A percentile compares a stretch with the other conserved stretches of the same genome.
phyloP scores from a whole-genome alignment of 2,329 filamentous ascomycete genomes.

The Sclerotinia glacialis region DNA sequence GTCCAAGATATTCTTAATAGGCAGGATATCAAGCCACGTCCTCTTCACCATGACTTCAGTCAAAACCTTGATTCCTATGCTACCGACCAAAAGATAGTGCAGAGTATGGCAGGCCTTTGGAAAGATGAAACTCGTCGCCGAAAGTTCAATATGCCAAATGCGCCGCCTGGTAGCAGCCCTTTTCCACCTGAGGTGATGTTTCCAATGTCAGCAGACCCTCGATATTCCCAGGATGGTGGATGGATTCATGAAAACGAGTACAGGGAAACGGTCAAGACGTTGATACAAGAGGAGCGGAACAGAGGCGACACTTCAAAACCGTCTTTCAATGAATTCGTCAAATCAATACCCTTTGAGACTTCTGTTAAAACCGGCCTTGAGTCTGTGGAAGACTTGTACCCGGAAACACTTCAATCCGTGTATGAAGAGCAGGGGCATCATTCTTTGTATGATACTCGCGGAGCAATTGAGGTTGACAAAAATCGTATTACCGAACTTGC shows the following conservation, averaged over 20 bases:
- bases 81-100: constrained; percentile 75
- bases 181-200: constrained; percentile 79
- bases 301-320: constrained; percentile 46
- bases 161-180: constrained; percentile 64
- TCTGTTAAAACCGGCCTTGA: constrained; percentile 73
- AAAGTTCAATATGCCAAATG: constrained; percentile 66
- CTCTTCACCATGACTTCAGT: constrained; percentile 81
- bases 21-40: constrained; percentile 68
- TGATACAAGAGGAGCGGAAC: constrained; percentile 63
- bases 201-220: constrained; percentile 82
- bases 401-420: constrained; percentile 54
- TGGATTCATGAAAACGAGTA: constrained; percentile 95
- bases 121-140: constrained; percentile 80
- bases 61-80: constrained; percentile 65
- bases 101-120: constrained; percentile 94
- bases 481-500: constrained; percentile 48
- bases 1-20: constrained; percentile 87
- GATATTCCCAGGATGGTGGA: constrained; percentile 67
- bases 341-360: constrained; percentile 51
- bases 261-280: constrained; percentile 58
- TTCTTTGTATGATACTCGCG: constrained; percentile 22
- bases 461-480: constrained; percentile 58
- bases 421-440: constrained; percentile 22
- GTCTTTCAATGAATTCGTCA: constrained; percentile 66
- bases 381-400: constrained; percentile 84